phyloP scores from a whole-genome alignment of 352 stramenopile genomes.

The Phytophthora citricola region DNA sequence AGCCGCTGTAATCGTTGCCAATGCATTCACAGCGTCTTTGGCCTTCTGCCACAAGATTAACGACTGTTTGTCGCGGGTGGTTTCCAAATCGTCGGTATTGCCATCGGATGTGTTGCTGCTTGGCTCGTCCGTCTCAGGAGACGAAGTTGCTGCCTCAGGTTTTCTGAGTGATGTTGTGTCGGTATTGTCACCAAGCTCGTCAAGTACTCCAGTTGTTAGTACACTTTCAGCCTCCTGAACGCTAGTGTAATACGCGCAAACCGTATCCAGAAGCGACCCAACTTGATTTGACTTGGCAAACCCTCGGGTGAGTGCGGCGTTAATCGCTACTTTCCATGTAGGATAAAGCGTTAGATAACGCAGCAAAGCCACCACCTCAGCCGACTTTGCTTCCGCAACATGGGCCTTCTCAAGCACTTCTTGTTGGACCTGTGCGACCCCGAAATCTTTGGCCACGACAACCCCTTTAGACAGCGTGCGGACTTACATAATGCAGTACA shows the following conservation, averaged over 20 bases:
- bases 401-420: constrained; percentile 57
- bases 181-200: constrained; percentile 4
- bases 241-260: constrained; percentile 76
- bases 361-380: constrained; percentile 69
- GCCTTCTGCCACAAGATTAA: constrained; percentile 78
- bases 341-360: constrained; percentile 82
- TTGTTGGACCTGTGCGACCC: constrained; percentile 38
- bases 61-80: constrained; percentile 68
- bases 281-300: constrained; percentile 63
- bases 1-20: constrained; percentile 66
- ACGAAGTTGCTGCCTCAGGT: constrained; percentile 58
- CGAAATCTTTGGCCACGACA: constrained; percentile 34
- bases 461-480: constrained; percentile 70
- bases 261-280: constrained; percentile 60
- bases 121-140: constrained; percentile 67
- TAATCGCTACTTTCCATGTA: constrained; percentile 82
- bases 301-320: constrained; percentile 58
- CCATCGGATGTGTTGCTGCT: constrained; percentile 17
- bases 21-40: constrained; percentile 67
- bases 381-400: constrained; percentile 59
- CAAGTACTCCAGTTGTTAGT: constrained; percentile 5
- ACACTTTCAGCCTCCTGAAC: constrained; percentile 26
- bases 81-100: constrained; percentile 31
- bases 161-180: constrained; percentile 46
- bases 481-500: constrained; percentile 72